These are phyloP conservation scores for Lasiodiplodia sp. DNA, from an alignment of 2,329 filamentous ascomycete species.

Conservation along the genomic window DNA sequence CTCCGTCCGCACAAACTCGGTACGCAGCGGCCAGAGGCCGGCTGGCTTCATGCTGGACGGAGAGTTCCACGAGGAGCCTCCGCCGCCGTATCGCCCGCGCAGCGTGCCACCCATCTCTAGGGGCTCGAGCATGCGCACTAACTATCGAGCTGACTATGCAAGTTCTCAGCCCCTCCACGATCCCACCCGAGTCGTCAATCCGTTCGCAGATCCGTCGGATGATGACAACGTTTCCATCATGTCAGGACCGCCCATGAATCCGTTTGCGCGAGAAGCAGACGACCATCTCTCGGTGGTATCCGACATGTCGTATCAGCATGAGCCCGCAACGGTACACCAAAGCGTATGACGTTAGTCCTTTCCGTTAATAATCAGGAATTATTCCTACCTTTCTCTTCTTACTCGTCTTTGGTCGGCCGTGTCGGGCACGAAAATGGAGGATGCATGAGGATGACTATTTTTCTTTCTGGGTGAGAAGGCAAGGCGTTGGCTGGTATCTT, in stretches of 20 bases:
- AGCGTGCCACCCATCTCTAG: conserved; percentile 27
- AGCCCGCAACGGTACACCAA: conserved; percentile 7
- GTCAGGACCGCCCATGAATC: background rate
- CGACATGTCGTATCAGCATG: conserved; percentile 17
- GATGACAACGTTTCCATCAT: conserved; percentile 9
- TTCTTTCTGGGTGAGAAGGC: conserved; percentile 2
- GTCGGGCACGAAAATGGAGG: background rate
- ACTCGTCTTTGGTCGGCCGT: background rate
- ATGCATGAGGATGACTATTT: background rate
- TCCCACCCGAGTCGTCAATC: conserved; percentile 1
- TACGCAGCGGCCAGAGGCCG: background rate
- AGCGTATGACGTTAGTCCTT: conserved; percentile 7
- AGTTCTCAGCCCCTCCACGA: background rate
- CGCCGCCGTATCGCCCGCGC: conserved; percentile 25
- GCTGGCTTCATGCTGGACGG: conserved; percentile 29
- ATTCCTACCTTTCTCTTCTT: background rate
- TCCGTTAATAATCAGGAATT: conserved; percentile 3
- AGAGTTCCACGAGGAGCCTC: conserved; percentile 28
- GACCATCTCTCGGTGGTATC: conserved; percentile 20
- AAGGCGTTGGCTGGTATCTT: conserved; percentile 12
- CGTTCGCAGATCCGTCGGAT: conserved; percentile 27
- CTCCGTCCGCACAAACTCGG: conserved; percentile 26
- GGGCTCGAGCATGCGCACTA: conserved; percentile 26
- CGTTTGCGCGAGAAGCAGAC: conserved; percentile 3
- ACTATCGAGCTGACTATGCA: conserved; percentile 2